A percentile compares a stretch with the other conserved stretches of the same genome.
Conservation (phyloP, 257 asterid species). For the Solanum tarapatanum region DNA sequence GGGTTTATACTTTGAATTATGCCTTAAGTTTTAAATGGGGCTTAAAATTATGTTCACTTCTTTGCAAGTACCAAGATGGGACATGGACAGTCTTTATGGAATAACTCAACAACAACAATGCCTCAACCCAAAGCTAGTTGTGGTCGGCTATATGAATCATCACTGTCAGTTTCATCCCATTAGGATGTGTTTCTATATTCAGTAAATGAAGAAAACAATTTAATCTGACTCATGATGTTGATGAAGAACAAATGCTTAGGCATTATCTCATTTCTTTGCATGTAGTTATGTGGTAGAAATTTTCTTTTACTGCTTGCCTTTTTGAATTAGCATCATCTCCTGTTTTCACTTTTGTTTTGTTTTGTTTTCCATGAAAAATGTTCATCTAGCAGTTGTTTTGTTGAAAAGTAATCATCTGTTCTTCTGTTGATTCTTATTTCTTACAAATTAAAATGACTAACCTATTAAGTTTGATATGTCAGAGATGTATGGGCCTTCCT, state of each 20-base stretch:
- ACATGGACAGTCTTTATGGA: neutral
- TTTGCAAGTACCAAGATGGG: neutral
- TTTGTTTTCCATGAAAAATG: neutral
- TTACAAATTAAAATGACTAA: neutral
- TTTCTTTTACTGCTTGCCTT: neutral
- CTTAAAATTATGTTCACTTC: neutral
- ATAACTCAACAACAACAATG: neutral
- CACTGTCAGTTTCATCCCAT: neutral
- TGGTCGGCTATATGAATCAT: neutral
- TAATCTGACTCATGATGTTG: neutral
- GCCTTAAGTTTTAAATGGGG: neutral
- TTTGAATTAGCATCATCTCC: neutral
- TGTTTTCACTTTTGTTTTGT: neutral
- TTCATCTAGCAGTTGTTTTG: neutral
- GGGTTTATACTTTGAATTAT: neutral
- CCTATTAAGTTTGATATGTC: conserved; percentile 26
- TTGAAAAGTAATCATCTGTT: neutral
- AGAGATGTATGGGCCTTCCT: conserved; percentile 97
- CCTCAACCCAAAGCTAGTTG: neutral
- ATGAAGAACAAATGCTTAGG: neutral
- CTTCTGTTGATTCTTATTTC: neutral
- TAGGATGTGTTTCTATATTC: neutral
- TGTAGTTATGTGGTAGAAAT: neutral
- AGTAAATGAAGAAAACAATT: neutral
- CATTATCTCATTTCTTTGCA: neutral